Base-by-base conservation (phyloP, 2,329 filamentous ascomycete species). In the Phyllosticta citrichinensis region DNA sequence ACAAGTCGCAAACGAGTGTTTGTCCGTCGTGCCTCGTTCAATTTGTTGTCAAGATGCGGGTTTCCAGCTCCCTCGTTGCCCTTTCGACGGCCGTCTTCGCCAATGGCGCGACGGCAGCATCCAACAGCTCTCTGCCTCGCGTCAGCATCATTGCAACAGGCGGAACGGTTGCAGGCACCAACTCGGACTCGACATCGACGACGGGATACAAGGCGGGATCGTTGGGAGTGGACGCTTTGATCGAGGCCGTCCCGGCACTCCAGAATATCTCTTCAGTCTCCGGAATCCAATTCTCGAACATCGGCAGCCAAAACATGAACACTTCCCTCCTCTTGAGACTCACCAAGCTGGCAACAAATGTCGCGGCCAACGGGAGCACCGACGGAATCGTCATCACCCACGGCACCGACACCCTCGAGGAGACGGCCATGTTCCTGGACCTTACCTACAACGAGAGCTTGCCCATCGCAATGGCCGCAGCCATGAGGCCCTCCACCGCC, bases 341-440 rank as follows among this genome's bases (percentile, higher is more conserved):
- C 40, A 75, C 78, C 5, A 73, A 78, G 24, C 71, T 74, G 60
- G 79, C 84, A 58, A 79, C 81, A 60, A 65, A 67, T 12, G 79
- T 81, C 60, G 73, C 84, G 3, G 76, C 78, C 25, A 75, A 75
- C 62, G 67, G 69, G 0, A 71, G 74, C 0, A 69, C 77, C 50
- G 66, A 70, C 10, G 71, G 83, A 40, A 81, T 80, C 6, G 81
- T 86, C 5, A 73, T 87, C 58, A 86, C 84, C 0, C 84, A 87
- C 66, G 84, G 85, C 55, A 87, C 85, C 9, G 85, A 87, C 66
- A 85, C 82, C 0, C 75, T 87, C 1, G 84, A 86, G 66, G 84
- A 87, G 69, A 80, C 81, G 0, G 81, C 83, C 9, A 86, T 86
- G 73, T 86, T 85, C 73, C 73, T 87, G 9, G 81, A 86, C 64